A percentile compares a stretch with the other conserved stretches of the same genome.
Evolutionary conservation across 768 basidiomycete genomes (phyloP).

Genomic region (Naematelia aurantialba): DNA sequence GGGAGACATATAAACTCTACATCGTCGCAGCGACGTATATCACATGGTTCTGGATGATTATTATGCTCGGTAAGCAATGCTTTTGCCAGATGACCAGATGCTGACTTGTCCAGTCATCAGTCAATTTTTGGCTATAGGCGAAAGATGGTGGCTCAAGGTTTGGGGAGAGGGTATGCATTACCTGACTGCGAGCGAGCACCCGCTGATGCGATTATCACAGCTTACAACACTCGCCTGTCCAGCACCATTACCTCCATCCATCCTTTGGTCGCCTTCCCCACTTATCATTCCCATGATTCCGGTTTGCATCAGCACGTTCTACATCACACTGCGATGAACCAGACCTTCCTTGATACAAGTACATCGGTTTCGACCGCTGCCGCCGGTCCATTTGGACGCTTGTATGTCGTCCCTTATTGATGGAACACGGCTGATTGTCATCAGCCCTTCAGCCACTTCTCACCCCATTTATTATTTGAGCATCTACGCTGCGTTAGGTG

Average conservation of each 20-base stretch:
- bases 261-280: slow-evolving; percentile 3
- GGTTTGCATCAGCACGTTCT: slow-evolving; percentile 27
- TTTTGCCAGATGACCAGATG: background rate
- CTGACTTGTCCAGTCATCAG: slow-evolving; percentile 23
- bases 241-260: slow-evolving; percentile 15
- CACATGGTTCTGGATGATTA: slow-evolving; percentile 40
- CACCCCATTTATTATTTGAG: slow-evolving; percentile 39
- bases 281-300: slow-evolving; percentile 18
- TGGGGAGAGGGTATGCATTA: slow-evolving; percentile 60
- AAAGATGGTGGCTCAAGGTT: slow-evolving; percentile 65
- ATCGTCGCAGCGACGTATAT: slow-evolving; percentile 47
- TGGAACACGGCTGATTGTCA: background rate
- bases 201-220: slow-evolving; percentile 12
- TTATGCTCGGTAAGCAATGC: slow-evolving; percentile 63
- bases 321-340: slow-evolving; percentile 16
- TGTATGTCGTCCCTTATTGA: background rate
- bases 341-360: background rate
- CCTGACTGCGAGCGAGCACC: background rate
- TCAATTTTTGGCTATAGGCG: slow-evolving; percentile 35
- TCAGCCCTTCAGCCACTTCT: slow-evolving; percentile 30
- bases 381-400: background rate
- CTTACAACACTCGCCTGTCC: slow-evolving; percentile 20
- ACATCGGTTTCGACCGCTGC: slow-evolving; percentile 2
- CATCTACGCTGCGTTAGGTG: slow-evolving; percentile 35
- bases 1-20: slow-evolving; percentile 60